Conservation (phyloP, 2,329 filamentous ascomycete species). For the Aurifilum marmelostoma region DNA sequence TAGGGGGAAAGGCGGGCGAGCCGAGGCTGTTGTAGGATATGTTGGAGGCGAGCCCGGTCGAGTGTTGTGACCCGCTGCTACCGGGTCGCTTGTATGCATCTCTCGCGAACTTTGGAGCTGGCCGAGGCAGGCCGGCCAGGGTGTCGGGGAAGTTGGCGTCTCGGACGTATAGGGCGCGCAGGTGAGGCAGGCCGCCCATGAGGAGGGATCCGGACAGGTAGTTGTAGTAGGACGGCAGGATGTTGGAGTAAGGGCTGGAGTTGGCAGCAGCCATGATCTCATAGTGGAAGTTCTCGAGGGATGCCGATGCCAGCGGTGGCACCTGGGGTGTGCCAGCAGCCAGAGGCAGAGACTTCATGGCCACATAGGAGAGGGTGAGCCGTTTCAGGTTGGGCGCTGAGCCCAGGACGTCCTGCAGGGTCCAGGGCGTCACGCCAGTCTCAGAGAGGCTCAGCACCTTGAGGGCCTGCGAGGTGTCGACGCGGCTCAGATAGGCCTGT, state of each 20-base stretch:
- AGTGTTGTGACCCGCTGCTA: slow-evolving; percentile 39
- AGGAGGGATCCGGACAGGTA: slow-evolving; percentile 86
- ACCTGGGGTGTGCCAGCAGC: slow-evolving; percentile 47
- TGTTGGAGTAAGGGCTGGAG: slow-evolving; percentile 59
- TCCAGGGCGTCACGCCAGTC: slow-evolving; percentile 69
- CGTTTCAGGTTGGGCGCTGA: slow-evolving; percentile 61
- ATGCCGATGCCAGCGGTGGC: slow-evolving; percentile 68
- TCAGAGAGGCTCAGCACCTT: slow-evolving; percentile 70
- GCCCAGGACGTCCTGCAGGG: slow-evolving; percentile 63
- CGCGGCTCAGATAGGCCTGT: slow-evolving; percentile 65
- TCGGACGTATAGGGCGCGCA: slow-evolving; percentile 81
- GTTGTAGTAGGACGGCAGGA: slow-evolving; percentile 72
- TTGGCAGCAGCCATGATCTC: slow-evolving; percentile 71
- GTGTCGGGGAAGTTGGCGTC: slow-evolving; percentile 82
- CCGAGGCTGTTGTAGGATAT: slow-evolving; percentile 30
- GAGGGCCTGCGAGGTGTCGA: slow-evolving; percentile 63
- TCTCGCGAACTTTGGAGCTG: slow-evolving; percentile 50
- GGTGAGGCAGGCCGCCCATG: slow-evolving; percentile 70
- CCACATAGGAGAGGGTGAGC: slow-evolving; percentile 56
- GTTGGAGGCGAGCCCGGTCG: slow-evolving; percentile 29
- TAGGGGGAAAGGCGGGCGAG: slow-evolving; percentile 31
- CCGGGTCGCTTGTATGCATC: slow-evolving; percentile 40
- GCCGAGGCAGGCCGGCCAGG: slow-evolving; percentile 71
- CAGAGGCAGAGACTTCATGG: slow-evolving; percentile 54
- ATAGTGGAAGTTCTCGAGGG: slow-evolving; percentile 75